Percentiles rank a stretch among this genome's conserved stretches.
Evolutionary conservation across 345 rosid species (phyloP).

Genomic region (Tarenaya hassleriana): DNA sequence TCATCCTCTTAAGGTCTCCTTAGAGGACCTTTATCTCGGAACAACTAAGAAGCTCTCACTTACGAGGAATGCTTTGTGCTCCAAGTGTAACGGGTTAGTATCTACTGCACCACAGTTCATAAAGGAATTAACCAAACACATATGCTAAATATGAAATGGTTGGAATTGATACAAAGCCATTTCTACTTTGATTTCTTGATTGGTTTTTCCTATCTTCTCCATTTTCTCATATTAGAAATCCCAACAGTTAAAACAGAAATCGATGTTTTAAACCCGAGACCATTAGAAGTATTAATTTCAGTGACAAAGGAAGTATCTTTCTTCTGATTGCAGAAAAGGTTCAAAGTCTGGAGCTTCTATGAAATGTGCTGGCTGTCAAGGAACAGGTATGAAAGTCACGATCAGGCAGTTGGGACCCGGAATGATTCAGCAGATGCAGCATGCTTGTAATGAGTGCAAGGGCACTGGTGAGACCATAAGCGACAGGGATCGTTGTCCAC

Average conservation of each 20-base stretch:
- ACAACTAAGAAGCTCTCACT: conserved; percentile 78
- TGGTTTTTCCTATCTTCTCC: too few species aligned
- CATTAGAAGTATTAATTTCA: neutral
- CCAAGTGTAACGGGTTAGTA: conserved; percentile 75
- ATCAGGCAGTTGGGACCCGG: conserved; percentile 83
- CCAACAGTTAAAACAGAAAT: too few species aligned
- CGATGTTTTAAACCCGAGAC: too few species aligned
- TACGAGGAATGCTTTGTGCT: conserved; percentile 71
- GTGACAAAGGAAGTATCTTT: conserved; percentile 6
- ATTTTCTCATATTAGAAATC: neutral
- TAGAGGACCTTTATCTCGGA: conserved; percentile 78
- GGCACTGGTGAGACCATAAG: conserved; percentile 81
- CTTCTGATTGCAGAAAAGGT: conserved; percentile 55
- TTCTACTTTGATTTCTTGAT: neutral
- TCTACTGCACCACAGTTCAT: neutral
- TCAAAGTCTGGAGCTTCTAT: conserved; percentile 81
- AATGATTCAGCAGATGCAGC: conserved; percentile 97
- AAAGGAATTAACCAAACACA: neutral
- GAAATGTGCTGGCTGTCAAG: conserved; percentile 74
- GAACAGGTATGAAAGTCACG: conserved; percentile 86
- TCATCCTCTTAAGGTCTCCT: conserved; percentile 66
- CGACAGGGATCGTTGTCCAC: conserved; percentile 70
- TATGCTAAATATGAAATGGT: neutral
- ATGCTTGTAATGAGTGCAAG: conserved; percentile 78
- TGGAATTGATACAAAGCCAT: neutral